phyloP scores from a whole-genome alignment of 106 monocot species.

The Dendrobium huoshanense region DNA sequence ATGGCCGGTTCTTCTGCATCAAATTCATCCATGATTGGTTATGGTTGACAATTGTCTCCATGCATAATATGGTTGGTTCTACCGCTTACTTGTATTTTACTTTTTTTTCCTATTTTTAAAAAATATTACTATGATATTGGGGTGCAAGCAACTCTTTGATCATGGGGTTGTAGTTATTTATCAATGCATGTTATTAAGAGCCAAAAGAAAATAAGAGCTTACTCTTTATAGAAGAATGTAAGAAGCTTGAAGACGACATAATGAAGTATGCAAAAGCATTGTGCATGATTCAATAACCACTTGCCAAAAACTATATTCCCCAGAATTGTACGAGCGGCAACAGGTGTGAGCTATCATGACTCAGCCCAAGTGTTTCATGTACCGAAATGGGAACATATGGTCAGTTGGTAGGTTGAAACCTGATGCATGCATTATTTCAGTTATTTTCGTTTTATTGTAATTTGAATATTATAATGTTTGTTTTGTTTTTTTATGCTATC shows the following conservation, averaged over 20 bases:
- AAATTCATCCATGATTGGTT: neutral
- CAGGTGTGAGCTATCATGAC: too few relatives aligned
- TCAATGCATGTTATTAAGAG: neutral
- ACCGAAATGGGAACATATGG: too few relatives aligned
- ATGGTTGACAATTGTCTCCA: neutral
- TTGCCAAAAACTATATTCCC: too few relatives aligned
- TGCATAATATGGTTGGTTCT: neutral
- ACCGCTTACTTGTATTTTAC: neutral
- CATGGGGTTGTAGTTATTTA: neutral
- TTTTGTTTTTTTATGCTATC: too few relatives aligned
- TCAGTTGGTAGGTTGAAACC: too few relatives aligned
- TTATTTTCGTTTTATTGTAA: too few relatives aligned
- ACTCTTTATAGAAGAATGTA: neutral
- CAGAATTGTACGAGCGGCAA: too few relatives aligned
- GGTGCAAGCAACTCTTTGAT: neutral
- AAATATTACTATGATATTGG: neutral
- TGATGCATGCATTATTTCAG: too few relatives aligned
- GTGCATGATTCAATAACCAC: neutral
- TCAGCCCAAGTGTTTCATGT: too few relatives aligned
- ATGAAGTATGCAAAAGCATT: neutral
- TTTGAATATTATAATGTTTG: too few relatives aligned
- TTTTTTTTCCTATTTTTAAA: neutral
- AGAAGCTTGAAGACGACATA: neutral
- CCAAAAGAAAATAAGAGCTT: neutral
- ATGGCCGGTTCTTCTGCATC: neutral